A percentile compares a stretch with the other conserved stretches of the same genome.
Evolutionary conservation across 345 rosid species (phyloP).

Genomic region (Geranium rotundifolium): DNA sequence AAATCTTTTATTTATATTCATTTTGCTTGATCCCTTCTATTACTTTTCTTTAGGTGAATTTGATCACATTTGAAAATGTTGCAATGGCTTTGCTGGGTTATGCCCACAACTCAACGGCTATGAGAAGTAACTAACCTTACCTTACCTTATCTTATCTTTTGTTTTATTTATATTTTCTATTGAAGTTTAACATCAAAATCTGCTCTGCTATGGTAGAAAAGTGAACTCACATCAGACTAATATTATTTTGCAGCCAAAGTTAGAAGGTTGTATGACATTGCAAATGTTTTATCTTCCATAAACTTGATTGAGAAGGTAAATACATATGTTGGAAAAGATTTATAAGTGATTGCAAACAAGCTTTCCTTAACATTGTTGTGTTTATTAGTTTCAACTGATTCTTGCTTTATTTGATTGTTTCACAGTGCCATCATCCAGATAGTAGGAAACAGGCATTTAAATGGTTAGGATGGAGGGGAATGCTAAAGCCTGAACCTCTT

Average conservation of each 20-base stretch:
- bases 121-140: slow-evolving; percentile 42
- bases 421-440: slow-evolving; percentile 58
- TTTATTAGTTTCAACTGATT: background rate
- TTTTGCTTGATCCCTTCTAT: slow-evolving; percentile 1
- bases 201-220: background rate
- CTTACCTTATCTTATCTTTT: too few relatives aligned
- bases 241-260: slow-evolving; percentile 53
- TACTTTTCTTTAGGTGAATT: slow-evolving; percentile 29
- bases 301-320: slow-evolving; percentile 72
- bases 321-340: background rate
- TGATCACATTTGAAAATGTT: slow-evolving; percentile 62
- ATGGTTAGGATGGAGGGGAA: slow-evolving; percentile 61
- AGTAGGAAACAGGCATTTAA: slow-evolving; percentile 65
- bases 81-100: slow-evolving; percentile 53
- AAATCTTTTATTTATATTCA: background rate
- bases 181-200: background rate
- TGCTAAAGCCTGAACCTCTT: slow-evolving; percentile 11
- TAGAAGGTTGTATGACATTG: slow-evolving; percentile 75
- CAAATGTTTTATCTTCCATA: slow-evolving; percentile 69
- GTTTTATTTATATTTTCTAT: slow-evolving; percentile 3
- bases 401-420: slow-evolving; percentile 2
- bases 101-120: slow-evolving; percentile 34
- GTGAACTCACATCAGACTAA: slow-evolving; percentile 5
- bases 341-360: background rate
- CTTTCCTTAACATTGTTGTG: background rate